Evolutionary conservation across 2,329 filamentous ascomycete genomes (phyloP), one percentile per base, ranked within the genome.

Genomic region (Tolypocladium endophyticum): DNA sequence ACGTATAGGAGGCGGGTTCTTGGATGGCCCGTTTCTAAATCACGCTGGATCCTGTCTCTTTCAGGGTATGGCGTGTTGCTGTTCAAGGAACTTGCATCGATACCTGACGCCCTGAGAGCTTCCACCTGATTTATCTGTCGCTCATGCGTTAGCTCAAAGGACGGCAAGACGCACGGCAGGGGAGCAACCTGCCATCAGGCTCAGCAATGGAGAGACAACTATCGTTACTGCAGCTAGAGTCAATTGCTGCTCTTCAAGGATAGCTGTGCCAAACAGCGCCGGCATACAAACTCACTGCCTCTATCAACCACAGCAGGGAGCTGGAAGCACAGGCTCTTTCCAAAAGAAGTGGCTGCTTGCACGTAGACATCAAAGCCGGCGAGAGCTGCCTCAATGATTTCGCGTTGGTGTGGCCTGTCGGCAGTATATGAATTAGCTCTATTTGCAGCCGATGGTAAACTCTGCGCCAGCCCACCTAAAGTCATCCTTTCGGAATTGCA

Each of bases 301-400:
- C 87, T 85, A 68, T 93, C 88, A 60, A 96, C 87, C 38, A 97
- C 86, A 30, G 92, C 92, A 11, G 92, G 92, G 1, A 97, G 80
- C 71, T 97, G 92, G 70, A 93, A 97, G 76, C 93, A 97, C 58
- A 97, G 74, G 69, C 90, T 95, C 74, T 97, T 97, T 50, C 92
- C 93, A 72, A 97, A 97, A 12, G 88, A 90, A 3, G 89, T 92
- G 59, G 89, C 89, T 55, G 93, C 93, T 73, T 97, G 93, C 1
- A 97, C 82, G 69, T 96, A 97, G 52, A 97, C 88, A 86, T 97
- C 93, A 63, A 92, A 81, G 20, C 90, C 88, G 59, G 88, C 84
- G 11, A 97, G 79, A 3, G 90, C 89, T 9, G 90, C 89, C 60
- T 82, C 80, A 59, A 97, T 93, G 60, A 97, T 92, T 68, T 97